A percentile compares a stretch with the other conserved stretches of the same genome.
phyloP scores from a whole-genome alignment of 176 grass and related monocot species.

The Paspalum notatum region DNA sequence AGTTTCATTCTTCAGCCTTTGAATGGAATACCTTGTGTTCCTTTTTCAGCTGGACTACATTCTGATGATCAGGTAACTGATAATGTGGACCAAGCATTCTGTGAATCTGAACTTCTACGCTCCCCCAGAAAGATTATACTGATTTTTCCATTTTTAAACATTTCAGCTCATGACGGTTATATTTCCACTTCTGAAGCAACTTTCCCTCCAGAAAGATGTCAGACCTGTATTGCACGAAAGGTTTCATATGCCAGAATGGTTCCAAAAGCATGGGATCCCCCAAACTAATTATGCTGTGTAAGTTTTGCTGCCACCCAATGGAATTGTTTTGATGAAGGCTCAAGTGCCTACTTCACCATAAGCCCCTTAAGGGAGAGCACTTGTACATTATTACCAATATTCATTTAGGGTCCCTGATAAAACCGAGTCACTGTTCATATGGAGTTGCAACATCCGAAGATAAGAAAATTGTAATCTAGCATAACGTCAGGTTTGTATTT shows the following conservation, averaged over 20 bases:
- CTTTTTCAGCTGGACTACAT: slow-evolving; percentile 89
- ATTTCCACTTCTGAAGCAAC: slow-evolving; percentile 88
- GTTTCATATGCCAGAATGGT: slow-evolving; percentile 99
- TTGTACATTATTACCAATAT: slow-evolving; percentile 78
- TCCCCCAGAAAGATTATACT: slow-evolving; percentile 14
- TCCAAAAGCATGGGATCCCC: slow-evolving; percentile 87
- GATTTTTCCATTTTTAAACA: slow-evolving; percentile 36
- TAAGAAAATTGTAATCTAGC: slow-evolving; percentile 58
- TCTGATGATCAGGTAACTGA: slow-evolving; percentile 82
- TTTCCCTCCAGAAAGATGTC: slow-evolving; percentile 84
- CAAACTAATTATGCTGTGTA: slow-evolving; percentile 52
- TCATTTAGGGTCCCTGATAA: slow-evolving; percentile 48
- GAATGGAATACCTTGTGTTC: slow-evolving; percentile 96
- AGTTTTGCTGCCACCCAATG: slow-evolving; percentile 34
- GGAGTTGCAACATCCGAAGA: slow-evolving; percentile 41
- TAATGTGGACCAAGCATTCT: neutral
- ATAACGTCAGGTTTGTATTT: slow-evolving; percentile 37
- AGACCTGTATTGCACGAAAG: slow-evolving; percentile 82
- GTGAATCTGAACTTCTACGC: slow-evolving; percentile 6
- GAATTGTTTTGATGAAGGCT: slow-evolving; percentile 49
- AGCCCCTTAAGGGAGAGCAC: slow-evolving; percentile 39
- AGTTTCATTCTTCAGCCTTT: slow-evolving; percentile 95
- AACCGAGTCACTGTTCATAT: slow-evolving; percentile 48
- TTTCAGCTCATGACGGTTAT: slow-evolving; percentile 93
- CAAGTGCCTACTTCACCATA: slow-evolving; percentile 35